These are phyloP conservation scores for Santalum album DNA, from an alignment of 164 flowering plant species.

Conservation along the genomic window DNA sequence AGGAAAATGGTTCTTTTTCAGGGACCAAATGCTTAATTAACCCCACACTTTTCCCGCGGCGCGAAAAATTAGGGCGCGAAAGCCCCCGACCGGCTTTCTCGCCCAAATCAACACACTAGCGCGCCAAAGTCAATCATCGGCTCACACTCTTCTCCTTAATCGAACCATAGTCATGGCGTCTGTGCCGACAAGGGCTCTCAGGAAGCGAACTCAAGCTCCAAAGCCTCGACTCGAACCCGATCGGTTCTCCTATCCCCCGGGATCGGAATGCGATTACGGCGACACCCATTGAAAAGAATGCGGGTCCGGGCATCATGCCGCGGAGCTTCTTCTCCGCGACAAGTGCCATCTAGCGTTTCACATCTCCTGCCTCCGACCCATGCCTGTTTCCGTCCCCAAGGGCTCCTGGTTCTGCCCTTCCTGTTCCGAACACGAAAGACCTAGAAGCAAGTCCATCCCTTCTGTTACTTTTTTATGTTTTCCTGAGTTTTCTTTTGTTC, in stretches of 20 bases:
- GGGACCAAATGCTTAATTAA: too few relatives aligned
- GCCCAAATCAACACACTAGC: too few relatives aligned
- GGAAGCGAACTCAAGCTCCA: constrained; percentile 45
- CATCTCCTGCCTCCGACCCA: constrained; percentile 67
- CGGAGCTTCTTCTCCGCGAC: constrained; percentile 80
- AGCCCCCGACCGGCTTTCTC: too few relatives aligned
- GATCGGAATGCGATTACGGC: constrained; percentile 16
- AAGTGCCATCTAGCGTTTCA: constrained; percentile 75
- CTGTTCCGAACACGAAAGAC: constrained; percentile 39
- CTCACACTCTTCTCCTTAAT: too few relatives aligned
- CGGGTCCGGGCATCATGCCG: constrained; percentile 50
- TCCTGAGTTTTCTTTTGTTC: too few relatives aligned
- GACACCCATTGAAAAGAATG: constrained; percentile 61
- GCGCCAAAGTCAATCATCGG: too few relatives aligned
- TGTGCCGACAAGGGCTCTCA: not conserved
- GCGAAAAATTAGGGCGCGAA: too few relatives aligned
- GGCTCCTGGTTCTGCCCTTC: constrained; percentile 78
- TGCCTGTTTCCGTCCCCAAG: constrained; percentile 63
- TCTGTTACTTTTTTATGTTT: not conserved
- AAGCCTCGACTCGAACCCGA: constrained; percentile 16
- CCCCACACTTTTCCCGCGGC: too few relatives aligned
- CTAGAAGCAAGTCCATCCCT: constrained; percentile 26
- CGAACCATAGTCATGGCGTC: not conserved
- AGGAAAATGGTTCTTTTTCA: too few relatives aligned
- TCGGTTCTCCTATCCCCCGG: constrained; percentile 5